Percentiles rank a stretch among this genome's conserved stretches.
Evolutionary conservation across 1,284 basidiomycete species (phyloP).

Genomic region (Melampsora americana): DNA sequence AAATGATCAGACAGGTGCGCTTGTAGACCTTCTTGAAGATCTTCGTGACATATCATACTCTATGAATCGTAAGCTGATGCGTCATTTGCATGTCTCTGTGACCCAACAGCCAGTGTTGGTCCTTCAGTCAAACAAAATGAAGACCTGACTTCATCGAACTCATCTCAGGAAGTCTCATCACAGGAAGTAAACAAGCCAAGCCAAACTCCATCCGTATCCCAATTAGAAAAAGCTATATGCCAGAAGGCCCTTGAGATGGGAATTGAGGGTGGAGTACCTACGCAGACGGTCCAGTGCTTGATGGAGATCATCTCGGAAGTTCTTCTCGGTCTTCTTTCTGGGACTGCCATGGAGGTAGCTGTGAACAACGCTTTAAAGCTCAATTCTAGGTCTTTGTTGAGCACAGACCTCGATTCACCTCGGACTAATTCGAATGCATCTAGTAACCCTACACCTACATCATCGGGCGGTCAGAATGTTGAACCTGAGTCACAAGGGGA

Average conservation of each 20-base stretch:
- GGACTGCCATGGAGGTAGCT: background rate
- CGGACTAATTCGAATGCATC: background rate
- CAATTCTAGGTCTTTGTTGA: background rate
- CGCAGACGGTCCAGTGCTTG: background rate
- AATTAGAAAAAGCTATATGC: background rate
- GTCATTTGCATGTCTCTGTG: background rate
- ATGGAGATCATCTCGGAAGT: background rate
- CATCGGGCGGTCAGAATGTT: background rate
- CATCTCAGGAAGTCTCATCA: background rate
- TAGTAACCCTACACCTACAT: background rate
- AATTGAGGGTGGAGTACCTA: background rate
- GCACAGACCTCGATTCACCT: background rate
- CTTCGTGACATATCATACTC: too few relatives aligned
- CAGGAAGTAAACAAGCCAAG: too few relatives aligned
- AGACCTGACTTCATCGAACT: background rate
- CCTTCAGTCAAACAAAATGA: background rate
- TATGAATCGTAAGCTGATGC: background rate
- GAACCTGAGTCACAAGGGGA: background rate
- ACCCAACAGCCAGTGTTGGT: constrained; percentile 3
- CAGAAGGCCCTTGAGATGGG: background rate
- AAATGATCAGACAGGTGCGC: too few relatives aligned
- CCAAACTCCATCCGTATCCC: background rate
- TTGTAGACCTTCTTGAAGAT: too few relatives aligned
- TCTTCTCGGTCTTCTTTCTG: background rate
- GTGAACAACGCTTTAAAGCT: background rate